Evolutionary conservation across 1,284 basidiomycete genomes (phyloP), one percentile per base, ranked within the genome.

Genomic region (Apiotrichum laibachii): DNA sequence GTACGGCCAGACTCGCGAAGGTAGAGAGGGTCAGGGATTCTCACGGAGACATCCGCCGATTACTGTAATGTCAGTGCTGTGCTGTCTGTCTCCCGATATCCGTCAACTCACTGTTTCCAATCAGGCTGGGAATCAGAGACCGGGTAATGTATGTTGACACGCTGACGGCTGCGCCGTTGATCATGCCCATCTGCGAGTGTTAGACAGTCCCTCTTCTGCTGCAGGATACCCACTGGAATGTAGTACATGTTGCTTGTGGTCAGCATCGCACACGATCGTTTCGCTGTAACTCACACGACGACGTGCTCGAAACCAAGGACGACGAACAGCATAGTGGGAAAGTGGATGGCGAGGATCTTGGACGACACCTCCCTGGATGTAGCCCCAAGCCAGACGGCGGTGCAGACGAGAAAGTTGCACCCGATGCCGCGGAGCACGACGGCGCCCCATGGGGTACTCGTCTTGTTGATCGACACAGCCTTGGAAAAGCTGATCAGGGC

Each of bases 311-410:
- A 77, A 3, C 68, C 64, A 35, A 67, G 62, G 39, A 73, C 62
- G n/a, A 78, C 74, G 51, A 77, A 77, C 22, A 72, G 63, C 48
- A 72, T 70, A 47, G 76, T 68, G 10, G 76, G 76, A 64, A 77
- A 68, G 60, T 72, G 72, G n/a, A 70, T 53, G 2, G 69, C 72
- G 33, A 71, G 55, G 15, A 77, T 69, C 61, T 77, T 77, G 39
- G 66, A 67, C 16, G 70, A 55, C 12, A 67, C 68, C 55, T 77
- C 76, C 16, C 70, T 66, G 8, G 72, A 68, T 2, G 68, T 59
- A 2, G 64, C 51, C 11, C 68, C 72, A 39, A 76, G 72, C 65
- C 71, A 76, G 31, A 78, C 72, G 18, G 74, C 74, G 31, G 71
- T 65, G 60, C 71, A 72, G 31, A 78, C 76, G 18, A 77, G 61